Percentiles rank a stretch among this genome's conserved stretches.
Evolutionary conservation across 2,329 filamentous ascomycete species (phyloP).

Genomic region (Ambrosiella beaveri): DNA sequence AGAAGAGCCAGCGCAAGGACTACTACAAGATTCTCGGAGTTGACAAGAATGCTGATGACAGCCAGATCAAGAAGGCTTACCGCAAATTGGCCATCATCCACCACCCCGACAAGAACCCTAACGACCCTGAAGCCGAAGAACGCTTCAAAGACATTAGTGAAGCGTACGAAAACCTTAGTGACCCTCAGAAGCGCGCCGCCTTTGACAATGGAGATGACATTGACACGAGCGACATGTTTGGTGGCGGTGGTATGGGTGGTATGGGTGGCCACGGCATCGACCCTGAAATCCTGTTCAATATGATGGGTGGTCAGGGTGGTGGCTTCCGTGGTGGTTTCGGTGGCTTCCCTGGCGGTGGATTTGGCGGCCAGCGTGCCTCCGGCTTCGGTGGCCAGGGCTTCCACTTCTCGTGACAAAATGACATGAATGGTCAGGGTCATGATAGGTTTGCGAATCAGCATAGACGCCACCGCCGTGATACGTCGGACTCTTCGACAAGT

Average conservation of each 20-base stretch:
- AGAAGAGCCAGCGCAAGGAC: conserved; percentile 94
- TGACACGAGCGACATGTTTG: conserved; percentile 75
- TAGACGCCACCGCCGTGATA: not conserved
- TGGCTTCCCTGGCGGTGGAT: conserved; percentile 33
- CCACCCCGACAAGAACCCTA: conserved; percentile 95
- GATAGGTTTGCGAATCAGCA: not conserved
- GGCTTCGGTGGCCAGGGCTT: conserved; percentile 37
- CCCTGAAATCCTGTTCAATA: conserved; percentile 64
- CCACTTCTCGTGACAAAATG: conserved; percentile 28
- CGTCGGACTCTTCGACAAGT: not conserved
- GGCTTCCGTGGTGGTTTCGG: conserved; percentile 31
- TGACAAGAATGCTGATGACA: conserved; percentile 67
- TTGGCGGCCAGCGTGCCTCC: conserved; percentile 27
- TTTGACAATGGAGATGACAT: conserved; percentile 90
- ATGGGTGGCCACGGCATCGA: conserved; percentile 53
- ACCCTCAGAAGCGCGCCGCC: conserved; percentile 77
- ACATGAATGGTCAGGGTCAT: not conserved
- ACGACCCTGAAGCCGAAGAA: conserved; percentile 65
- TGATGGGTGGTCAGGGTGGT: conserved; percentile 52
- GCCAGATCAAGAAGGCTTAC: conserved; percentile 91
- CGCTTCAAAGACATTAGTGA: conserved; percentile 97
- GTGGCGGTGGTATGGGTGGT: conserved; percentile 40
- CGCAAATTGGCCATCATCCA: conserved; percentile 84
- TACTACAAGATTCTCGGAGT: conserved; percentile 96
- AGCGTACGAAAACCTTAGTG: conserved; percentile 88